phyloP scores from a whole-genome alignment of 148 eudicot species.

The Vaccinium corymbosum region DNA sequence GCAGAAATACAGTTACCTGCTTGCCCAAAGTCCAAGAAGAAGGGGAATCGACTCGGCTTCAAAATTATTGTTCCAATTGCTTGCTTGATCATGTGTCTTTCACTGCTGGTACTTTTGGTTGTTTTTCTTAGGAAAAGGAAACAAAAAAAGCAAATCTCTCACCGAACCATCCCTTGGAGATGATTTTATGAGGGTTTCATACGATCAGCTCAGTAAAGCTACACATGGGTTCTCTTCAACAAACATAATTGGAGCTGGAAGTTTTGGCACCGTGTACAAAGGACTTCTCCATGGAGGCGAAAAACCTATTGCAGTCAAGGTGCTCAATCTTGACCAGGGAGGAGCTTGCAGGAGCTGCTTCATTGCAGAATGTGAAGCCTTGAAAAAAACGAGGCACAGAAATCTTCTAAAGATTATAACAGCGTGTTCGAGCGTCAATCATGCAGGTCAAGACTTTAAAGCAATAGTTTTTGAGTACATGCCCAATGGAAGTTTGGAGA shows the following conservation, averaged over 20 bases:
- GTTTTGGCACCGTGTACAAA: slow-evolving; percentile 5
- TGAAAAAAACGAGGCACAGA: not conserved
- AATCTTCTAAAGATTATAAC: slow-evolving; percentile 10
- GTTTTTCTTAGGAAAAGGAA: not conserved
- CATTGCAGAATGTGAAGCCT: not conserved
- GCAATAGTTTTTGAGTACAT: slow-evolving; percentile 10
- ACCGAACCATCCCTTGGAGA: not conserved
- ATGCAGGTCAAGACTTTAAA: slow-evolving; percentile 10
- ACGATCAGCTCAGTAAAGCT: not conserved
- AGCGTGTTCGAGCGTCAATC: not conserved
- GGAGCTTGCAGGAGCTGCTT: slow-evolving; percentile 6
- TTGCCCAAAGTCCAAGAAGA: too few relatives aligned
- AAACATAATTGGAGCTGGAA: not conserved
- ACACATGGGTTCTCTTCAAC: not conserved
- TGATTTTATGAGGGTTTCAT: not conserved
- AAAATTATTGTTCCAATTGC: not conserved
- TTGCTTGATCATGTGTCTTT: not conserved
- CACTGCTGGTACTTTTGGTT: not conserved
- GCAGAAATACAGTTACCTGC: too few relatives aligned
- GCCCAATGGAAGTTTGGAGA: slow-evolving; percentile 13
- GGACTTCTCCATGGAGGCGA: not conserved
- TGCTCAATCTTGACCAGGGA: not conserved
- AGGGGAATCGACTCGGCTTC: too few relatives aligned
- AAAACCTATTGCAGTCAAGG: not conserved
- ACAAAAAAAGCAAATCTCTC: not conserved